Evolutionary conservation across 352 stramenopile species (phyloP).

Genomic region (Phytopythium sindhum): DNA sequence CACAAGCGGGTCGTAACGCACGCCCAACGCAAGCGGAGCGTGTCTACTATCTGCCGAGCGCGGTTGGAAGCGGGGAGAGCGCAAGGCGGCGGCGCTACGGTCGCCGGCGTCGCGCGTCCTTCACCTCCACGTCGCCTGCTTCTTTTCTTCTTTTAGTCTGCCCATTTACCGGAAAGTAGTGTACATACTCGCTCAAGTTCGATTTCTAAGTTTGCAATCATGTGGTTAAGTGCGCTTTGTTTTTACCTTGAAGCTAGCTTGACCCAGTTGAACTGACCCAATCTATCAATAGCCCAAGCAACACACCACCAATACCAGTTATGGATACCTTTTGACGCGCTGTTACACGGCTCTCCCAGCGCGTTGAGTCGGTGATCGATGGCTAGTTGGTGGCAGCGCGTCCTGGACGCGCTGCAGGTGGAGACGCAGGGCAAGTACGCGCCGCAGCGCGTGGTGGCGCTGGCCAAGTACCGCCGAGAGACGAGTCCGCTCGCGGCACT

Average conservation of each 20-base stretch:
- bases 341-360: no score
- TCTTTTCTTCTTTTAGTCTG: neutral
- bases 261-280: no score
- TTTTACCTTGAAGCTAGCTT: no score
- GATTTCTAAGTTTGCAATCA: no score
- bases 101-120: neutral
- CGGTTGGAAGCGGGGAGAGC: neutral
- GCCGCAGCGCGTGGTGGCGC: slow-evolving; percentile 1
- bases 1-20: neutral
- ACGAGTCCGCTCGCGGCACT: slow-evolving; percentile 9
- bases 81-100: neutral
- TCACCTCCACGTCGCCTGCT: neutral
- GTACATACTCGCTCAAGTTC: neutral
- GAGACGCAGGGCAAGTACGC: slow-evolving; percentile 17
- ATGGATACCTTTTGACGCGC: no score
- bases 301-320: no score
- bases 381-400: neutral
- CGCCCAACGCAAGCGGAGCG: neutral
- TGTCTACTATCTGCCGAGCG: neutral
- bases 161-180: neutral
- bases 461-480: slow-evolving; percentile 9
- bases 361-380: no score
- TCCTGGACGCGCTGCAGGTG: neutral
- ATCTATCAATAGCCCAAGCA: no score
- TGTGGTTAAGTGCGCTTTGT: no score